Evolutionary conservation across 164 flowering plant species (phyloP).

Genomic region (Platanus orientalis): DNA sequence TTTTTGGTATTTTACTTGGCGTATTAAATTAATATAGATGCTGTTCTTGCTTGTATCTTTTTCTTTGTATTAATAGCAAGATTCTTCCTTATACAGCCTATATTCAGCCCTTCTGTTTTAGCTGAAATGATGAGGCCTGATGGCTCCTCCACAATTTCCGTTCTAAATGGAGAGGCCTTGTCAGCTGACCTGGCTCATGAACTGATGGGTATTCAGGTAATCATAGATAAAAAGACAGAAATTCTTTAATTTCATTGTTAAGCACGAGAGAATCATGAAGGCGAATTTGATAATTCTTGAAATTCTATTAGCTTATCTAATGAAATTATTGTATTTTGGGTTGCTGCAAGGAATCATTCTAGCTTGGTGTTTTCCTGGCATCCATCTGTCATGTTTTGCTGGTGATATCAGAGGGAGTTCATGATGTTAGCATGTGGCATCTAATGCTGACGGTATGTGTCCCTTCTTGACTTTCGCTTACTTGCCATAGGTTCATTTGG

Average conservation of each 20-base stretch:
- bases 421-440: slow-evolving; percentile 74
- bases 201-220: slow-evolving; percentile 87
- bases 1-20: background rate
- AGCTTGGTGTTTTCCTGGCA: slow-evolving; percentile 85
- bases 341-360: slow-evolving; percentile 71
- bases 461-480: slow-evolving; percentile 5
- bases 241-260: background rate
- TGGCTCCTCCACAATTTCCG: slow-evolving; percentile 74
- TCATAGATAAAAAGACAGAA: slow-evolving; percentile 4
- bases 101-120: slow-evolving; percentile 77
- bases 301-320: slow-evolving; percentile 12
- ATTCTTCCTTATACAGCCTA: slow-evolving; percentile 52
- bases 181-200: slow-evolving; percentile 95
- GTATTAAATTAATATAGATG: background rate
- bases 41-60: background rate
- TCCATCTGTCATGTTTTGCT: slow-evolving; percentile 79
- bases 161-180: slow-evolving; percentile 56
- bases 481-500: background rate
- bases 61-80: background rate
- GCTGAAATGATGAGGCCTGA: slow-evolving; percentile 93
- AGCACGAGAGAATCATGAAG: no score
- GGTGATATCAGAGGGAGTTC: slow-evolving; percentile 87
- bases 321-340: slow-evolving; percentile 10
- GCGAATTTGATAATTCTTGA: slow-evolving; percentile 2
- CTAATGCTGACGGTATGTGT: slow-evolving; percentile 71